Conservation (phyloP, 23 red algal genomes). For the Gracilariopsis chorda region DNA sequence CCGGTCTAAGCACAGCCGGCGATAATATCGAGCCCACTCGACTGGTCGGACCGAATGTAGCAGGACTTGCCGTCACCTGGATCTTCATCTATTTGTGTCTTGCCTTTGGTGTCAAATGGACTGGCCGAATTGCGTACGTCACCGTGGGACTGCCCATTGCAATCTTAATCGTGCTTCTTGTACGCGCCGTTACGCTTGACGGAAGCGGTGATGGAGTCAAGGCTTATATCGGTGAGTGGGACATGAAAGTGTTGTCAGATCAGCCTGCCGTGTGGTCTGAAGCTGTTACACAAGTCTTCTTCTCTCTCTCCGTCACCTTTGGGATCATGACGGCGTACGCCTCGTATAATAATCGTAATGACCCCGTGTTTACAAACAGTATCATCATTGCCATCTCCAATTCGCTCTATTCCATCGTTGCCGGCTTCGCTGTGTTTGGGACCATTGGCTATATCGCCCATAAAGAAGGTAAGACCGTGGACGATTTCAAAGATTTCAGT, state of each 20-base stretch:
- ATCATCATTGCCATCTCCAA: conserved; percentile 59
- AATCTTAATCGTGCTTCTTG: conserved; percentile 26
- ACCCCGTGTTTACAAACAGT: conserved; percentile 42
- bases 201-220: conserved; percentile 27
- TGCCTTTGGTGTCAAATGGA: conserved; percentile 67
- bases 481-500: background rate
- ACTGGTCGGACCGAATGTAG: conserved; percentile 28
- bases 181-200: conserved; percentile 22
- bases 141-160: conserved; percentile 45
- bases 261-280: conserved; percentile 27
- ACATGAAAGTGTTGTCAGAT: conserved; percentile 14
- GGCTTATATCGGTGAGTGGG: conserved; percentile 45
- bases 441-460: conserved; percentile 48
- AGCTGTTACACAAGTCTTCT: conserved; percentile 53
- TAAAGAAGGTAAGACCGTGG: background rate
- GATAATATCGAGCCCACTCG: conserved; percentile 1
- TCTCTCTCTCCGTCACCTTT: conserved; percentile 44
- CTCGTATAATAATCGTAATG: conserved; percentile 38
- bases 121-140: conserved; percentile 53
- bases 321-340: conserved; percentile 61
- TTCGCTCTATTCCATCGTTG: conserved; percentile 34
- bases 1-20: background rate
- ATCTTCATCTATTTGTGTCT: conserved; percentile 43
- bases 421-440: conserved; percentile 54
- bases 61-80: conserved; percentile 35